phyloP scores from a whole-genome alignment of 768 basidiomycete genomes.

The Phanerochaete carnosa region DNA sequence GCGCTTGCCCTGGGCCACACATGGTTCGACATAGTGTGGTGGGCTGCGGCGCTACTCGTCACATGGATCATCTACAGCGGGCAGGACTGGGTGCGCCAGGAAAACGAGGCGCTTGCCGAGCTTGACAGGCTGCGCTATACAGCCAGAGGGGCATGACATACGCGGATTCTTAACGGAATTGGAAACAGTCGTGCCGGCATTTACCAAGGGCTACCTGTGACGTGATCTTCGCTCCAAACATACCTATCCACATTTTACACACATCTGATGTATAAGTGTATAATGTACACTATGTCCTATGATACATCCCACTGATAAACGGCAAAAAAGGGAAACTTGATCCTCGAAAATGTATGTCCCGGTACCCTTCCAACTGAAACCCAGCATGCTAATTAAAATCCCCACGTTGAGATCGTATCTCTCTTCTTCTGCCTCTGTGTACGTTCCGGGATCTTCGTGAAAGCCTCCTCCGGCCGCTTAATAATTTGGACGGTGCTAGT shows the following conservation, averaged over 20 bases:
- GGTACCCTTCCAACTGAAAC: no score
- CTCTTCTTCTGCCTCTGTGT: background rate
- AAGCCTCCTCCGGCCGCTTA: slow-evolving; percentile 24
- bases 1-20: slow-evolving; percentile 12
- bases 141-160: slow-evolving; percentile 21
- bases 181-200: no score
- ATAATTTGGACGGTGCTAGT: slow-evolving; percentile 19
- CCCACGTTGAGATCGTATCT: slow-evolving; percentile 9
- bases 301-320: no score
- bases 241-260: no score
- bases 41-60: slow-evolving; percentile 13
- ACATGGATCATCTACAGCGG: slow-evolving; percentile 14
- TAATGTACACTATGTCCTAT: no score
- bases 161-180: background rate
- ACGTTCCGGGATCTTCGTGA: slow-evolving; percentile 2
- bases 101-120: slow-evolving; percentile 15
- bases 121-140: slow-evolving; percentile 23
- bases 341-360: no score
- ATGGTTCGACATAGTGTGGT: slow-evolving; percentile 22
- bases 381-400: no score
- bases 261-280: no score
- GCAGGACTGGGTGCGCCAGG: slow-evolving; percentile 17
- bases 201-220: no score
- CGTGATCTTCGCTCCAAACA: no score
- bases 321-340: no score